Percentiles rank a stretch among this genome's conserved stretches.
Evolutionary conservation across 352 stramenopile species (phyloP).

Genomic region (Phytophthora pistaciae): DNA sequence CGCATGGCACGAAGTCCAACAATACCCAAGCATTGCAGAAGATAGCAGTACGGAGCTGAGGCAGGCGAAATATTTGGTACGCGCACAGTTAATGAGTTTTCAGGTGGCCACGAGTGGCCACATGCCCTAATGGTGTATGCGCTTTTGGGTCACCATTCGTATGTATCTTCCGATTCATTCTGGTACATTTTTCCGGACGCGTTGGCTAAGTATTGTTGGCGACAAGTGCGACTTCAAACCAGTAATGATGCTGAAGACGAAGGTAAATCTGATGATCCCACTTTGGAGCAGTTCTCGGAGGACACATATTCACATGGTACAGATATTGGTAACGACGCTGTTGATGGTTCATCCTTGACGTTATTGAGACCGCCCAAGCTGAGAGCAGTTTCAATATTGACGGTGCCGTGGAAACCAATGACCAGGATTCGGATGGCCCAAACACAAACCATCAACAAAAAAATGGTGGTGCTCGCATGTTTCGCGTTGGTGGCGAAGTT

Average conservation of each 20-base stretch:
- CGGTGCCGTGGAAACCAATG: not conserved
- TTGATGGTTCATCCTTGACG: too few relatives aligned
- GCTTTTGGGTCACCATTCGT: not conserved
- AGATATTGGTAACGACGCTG: too few relatives aligned
- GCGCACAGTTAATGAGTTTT: conserved; percentile 6
- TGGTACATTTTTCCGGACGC: conserved; percentile 16
- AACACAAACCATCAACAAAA: too few relatives aligned
- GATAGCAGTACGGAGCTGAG: too few relatives aligned
- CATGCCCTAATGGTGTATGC: conserved; percentile 13
- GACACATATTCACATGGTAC: not conserved
- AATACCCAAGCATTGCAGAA: too few relatives aligned
- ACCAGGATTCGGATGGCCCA: too few relatives aligned
- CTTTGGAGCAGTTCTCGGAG: too few relatives aligned
- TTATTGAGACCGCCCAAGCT: too few relatives aligned
- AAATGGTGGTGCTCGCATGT: not conserved
- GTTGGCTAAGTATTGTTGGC: too few relatives aligned
- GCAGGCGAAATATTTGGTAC: too few relatives aligned
- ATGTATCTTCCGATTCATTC: conserved; percentile 5
- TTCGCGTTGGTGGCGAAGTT: not conserved
- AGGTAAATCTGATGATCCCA: too few relatives aligned
- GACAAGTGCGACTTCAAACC: not conserved
- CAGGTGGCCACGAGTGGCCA: conserved; percentile 12
- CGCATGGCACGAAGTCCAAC: too few relatives aligned
- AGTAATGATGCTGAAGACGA: not conserved
- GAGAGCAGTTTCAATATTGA: not conserved